A percentile compares a stretch with the other conserved stretches of the same genome.
Evolutionary conservation across 371 early-diverging fungal genomes (phyloP).

Genomic region (Rhizopus delemar): DNA sequence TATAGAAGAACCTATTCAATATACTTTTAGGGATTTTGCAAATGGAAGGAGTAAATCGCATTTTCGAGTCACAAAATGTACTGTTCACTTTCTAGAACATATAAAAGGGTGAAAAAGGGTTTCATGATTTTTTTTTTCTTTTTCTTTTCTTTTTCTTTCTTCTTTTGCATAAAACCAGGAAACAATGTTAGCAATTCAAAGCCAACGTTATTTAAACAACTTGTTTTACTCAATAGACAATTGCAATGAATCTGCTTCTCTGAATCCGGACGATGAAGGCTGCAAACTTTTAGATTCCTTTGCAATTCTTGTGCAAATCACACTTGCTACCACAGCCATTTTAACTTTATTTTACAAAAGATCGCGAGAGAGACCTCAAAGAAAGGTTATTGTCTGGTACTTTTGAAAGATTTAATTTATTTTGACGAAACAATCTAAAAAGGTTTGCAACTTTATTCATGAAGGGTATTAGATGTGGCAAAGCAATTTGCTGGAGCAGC

Average conservation of each 20-base stretch:
- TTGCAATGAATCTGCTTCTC: neutral
- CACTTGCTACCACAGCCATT: constrained; percentile 58
- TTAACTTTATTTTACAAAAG: constrained; percentile 63
- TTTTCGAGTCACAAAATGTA: too few relatives aligned
- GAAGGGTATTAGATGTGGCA: constrained; percentile 65
- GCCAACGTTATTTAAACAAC: neutral
- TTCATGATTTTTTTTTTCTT: neutral
- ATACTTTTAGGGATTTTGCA: too few relatives aligned
- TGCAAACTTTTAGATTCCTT: constrained; percentile 64
- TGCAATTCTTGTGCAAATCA: constrained; percentile 66
- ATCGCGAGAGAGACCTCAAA: constrained; percentile 58
- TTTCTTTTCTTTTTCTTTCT: neutral
- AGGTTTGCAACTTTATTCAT: too few relatives aligned
- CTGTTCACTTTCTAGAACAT: neutral
- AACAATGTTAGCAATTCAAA: neutral
- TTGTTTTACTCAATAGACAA: constrained; percentile 3
- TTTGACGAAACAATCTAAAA: too few relatives aligned
- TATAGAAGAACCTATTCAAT: too few relatives aligned
- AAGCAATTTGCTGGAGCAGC: constrained; percentile 65
- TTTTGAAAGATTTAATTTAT: neutral
- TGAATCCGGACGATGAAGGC: constrained; percentile 38
- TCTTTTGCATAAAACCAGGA: neutral
- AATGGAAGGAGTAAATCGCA: too few relatives aligned
- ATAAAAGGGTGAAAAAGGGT: neutral
- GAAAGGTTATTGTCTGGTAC: constrained; percentile 65